These are phyloP conservation scores for Plantago coronopus DNA, from an alignment of 305 asterid genomes.

Conservation along the genomic window DNA sequence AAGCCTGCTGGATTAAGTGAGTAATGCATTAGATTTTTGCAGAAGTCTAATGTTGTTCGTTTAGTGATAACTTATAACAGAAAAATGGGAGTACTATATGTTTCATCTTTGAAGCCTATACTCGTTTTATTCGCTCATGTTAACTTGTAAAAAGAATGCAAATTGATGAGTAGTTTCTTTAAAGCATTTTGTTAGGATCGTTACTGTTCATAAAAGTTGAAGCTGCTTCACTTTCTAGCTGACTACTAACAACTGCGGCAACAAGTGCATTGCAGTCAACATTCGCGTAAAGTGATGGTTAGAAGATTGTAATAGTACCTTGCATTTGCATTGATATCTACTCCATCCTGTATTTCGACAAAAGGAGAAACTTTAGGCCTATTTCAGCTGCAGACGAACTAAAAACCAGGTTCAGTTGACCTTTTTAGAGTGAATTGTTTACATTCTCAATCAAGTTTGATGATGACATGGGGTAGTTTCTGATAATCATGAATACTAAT, in stretches of 20 bases:
- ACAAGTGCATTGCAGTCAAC: conserved; percentile 62
- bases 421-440: too few relatives aligned
- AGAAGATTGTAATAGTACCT: conserved; percentile 67
- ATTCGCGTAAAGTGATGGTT: conserved; percentile 69
- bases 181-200: too few relatives aligned
- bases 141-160: too few relatives aligned
- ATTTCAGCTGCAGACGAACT: background rate
- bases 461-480: too few relatives aligned
- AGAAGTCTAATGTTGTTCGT: background rate
- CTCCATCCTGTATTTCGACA: conserved; percentile 49
- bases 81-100: background rate
- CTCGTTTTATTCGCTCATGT: too few relatives aligned
- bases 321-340: conserved; percentile 56
- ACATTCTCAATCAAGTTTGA: too few relatives aligned
- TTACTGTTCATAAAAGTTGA: background rate
- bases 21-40: conserved; percentile 21
- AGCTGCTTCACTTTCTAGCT: too few relatives aligned
- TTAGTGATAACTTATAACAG: background rate
- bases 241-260: conserved; percentile 64
- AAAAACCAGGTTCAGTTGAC: conserved; percentile 7
- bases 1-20: conserved; percentile 87
- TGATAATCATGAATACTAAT: too few relatives aligned
- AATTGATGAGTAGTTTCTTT: background rate
- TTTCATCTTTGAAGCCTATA: background rate
- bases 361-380: background rate